These are phyloP conservation scores for Alternaria viburni DNA, from an alignment of 2,329 filamentous ascomycete genomes.

Conservation along the genomic window DNA sequence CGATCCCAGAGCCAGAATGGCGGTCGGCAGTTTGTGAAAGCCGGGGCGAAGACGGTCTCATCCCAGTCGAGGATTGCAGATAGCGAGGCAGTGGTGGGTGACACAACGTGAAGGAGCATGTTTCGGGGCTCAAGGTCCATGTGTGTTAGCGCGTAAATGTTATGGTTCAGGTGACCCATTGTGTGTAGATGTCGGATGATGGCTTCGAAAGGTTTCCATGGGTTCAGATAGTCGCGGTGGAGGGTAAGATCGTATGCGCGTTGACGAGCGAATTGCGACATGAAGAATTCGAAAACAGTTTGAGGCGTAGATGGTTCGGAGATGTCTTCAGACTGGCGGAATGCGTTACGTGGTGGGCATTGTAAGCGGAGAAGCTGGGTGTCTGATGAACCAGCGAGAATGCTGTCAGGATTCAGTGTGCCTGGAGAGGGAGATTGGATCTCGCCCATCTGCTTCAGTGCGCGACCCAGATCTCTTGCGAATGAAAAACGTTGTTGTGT, in stretches of 20 bases:
- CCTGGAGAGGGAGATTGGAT: neutral
- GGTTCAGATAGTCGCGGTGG: neutral
- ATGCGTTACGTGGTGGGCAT: neutral
- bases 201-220: neutral
- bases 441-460: neutral
- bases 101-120: rapidly evolving
- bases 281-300: neutral
- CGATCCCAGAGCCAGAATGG: neutral
- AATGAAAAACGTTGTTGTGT: neutral
- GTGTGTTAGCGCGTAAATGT: neutral
- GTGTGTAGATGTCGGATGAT: neutral
- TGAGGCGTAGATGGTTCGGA: too few relatives aligned
- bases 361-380: neutral
- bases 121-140: neutral
- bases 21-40: neutral
- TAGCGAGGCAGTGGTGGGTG: rapidly evolving
- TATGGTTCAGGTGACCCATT: rapidly evolving
- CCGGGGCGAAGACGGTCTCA: neutral
- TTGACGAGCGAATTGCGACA: neutral
- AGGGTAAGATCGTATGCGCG: neutral
- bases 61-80: neutral
- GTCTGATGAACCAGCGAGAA: neutral
- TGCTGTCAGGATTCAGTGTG: neutral
- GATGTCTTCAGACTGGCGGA: too few relatives aligned
- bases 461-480: rapidly evolving